Evolutionary conservation across 495 filamentous ascomycete species (phyloP).

Genomic region (Sphaerosporella brunnea): DNA sequence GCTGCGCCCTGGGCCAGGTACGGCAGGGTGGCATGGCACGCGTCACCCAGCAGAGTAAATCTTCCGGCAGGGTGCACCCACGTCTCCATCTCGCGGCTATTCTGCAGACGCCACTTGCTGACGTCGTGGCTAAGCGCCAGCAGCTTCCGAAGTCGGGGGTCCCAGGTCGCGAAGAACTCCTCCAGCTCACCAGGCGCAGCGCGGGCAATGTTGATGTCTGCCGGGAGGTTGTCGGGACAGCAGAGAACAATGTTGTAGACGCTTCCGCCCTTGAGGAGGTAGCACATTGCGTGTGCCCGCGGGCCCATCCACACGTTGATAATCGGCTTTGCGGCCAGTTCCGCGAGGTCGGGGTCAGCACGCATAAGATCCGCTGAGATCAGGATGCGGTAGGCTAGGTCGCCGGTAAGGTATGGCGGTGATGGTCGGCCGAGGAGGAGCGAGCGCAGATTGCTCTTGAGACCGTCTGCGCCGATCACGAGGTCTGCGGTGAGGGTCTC

Average conservation of each 20-base stretch:
- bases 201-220: conserved; percentile 29
- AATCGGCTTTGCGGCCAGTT: conserved; percentile 34
- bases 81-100: conserved; percentile 17
- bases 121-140: conserved; percentile 31
- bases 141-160: conserved; percentile 34
- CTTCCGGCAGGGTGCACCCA: conserved; percentile 1
- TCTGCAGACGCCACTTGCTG: conserved; percentile 36
- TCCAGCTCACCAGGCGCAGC: conserved; percentile 34
- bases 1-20: conserved; percentile 45
- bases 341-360: conserved; percentile 30
- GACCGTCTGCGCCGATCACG: conserved; percentile 38
- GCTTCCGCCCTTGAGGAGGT: conserved; percentile 34
- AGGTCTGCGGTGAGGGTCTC: conserved; percentile 31
- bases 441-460: conserved; percentile 34
- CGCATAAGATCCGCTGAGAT: conserved; percentile 34
- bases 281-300: conserved; percentile 38
- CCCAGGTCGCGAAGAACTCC: conserved; percentile 34
- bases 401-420: conserved; percentile 37
- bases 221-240: conserved; percentile 35
- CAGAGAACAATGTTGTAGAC: conserved; percentile 43
- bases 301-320: conserved; percentile 56
- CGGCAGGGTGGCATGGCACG: conserved; percentile 49
- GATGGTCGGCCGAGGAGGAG: conserved; percentile 30
- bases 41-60: conserved; percentile 32
- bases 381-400: conserved; percentile 43